Base-by-base conservation (phyloP, 2,329 filamentous ascomycete genomes). In the Orbilia quercus region DNA sequence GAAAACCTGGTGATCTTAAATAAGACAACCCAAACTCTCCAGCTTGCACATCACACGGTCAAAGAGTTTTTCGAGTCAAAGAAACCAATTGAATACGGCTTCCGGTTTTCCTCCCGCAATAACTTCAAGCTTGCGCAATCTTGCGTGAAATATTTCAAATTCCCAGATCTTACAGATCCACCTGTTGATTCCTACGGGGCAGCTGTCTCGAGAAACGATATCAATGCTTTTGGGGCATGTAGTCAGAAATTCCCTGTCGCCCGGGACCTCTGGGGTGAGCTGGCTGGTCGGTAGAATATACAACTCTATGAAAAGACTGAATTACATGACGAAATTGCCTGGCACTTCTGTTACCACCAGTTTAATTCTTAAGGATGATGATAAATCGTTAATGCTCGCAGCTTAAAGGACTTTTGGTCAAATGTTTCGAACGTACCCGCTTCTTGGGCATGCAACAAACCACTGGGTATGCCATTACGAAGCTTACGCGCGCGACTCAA, bases 41-140 rank as follows among this genome's bases (percentile, higher is more conserved):
- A 48, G 20, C 45, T 71, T 18, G 66, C 58, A 4, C 66, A 71
- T 31, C 63, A 44, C 2, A 71, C 66, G 2, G 20, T 71, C 1
- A 71, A 53, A 31, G 44, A 58, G 0, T 71, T 71, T 38, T 12
- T 71, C 1, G 44, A 38, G 2, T 31, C 22, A n/a, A 25, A 36
- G 28, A 22, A 51, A 25, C 31, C 31, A 4, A 6, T 40, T 16
- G 36, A 40, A 14, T 14, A 6, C 50, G 59, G 9, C 5, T 6
- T 2, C 31, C 22, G 14, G 22, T 1, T 31, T 31, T 31, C 28
- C 11, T 5, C n/a, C 20, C 11, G 7, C 7, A 28, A 42, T 34
- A 28, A 69, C n/a, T 1, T 25, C 16, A 12, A 28, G 2, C 38
- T 62, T 7, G 48, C 47, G 1, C 20, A 44, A 12, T 16, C 18